Evolutionary conservation across 23 red algal species (phyloP), one percentile per base, ranked within the genome.

Genomic region (Gracilaria vermiculophylla): DNA sequence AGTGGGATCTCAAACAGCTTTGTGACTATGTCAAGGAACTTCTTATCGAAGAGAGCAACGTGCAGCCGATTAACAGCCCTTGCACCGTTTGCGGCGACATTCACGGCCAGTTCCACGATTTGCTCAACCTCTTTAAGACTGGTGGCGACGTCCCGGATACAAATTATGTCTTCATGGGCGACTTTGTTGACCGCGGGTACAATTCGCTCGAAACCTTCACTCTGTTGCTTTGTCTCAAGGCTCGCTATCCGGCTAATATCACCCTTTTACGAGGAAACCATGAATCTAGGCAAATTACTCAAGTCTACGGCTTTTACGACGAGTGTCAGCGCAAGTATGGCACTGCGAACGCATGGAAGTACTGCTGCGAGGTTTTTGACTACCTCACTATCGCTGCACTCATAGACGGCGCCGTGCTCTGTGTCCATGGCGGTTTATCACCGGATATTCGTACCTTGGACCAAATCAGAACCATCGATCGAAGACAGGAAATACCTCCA

Each of bases 281-380:
- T 65, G 97, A 99, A 53, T 93, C 87, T 29, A 67, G 97, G n/a
- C 97, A 99, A 78, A 99, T 99, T 69, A 99, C 97, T 25, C 97
- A 99, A 57, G 97, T 99, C 10, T 99, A 99, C 80, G 97, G 97
- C 34, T 99, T 99, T 74, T 99, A 99, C 72, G 97, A 99, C 86
- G 97, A 99, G 64, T 99, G 97, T 70, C 92, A 95, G 69, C 89
- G 97, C 27, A 99, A 99, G 51, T 99, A 99, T 81, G 97, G 97
- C 2, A 95, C 93, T 50, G 93, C 97, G 9, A 95, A 99, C 75
- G 97, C 97, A 6, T 99, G 97, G 97, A 99, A 99, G 81, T 99
- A 92, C 28, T 99, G 97, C 42, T 95, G 92, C 47, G 97, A 99
- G 64, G 92, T 99, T 19, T 99, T 99, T 65, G 97, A 99, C 93